These are phyloP conservation scores for Sporothrix schenckii DNA, from an alignment of 2,329 filamentous ascomycete species.

Conservation along the genomic window DNA sequence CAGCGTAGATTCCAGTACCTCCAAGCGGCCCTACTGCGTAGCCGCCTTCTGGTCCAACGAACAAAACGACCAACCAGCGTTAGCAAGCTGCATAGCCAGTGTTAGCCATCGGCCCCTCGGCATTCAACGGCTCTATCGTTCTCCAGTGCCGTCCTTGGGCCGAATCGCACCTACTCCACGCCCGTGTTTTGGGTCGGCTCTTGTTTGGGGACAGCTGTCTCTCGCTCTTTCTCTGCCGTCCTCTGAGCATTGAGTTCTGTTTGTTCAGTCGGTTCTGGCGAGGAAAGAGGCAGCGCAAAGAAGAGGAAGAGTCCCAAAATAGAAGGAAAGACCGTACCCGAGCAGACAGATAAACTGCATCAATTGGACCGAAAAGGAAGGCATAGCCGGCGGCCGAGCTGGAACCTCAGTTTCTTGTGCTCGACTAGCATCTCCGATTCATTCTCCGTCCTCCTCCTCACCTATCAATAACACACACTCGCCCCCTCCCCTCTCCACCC, in stretches of 20 bases:
- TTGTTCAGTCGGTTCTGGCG: background rate
- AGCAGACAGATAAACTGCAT: background rate
- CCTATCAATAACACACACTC: background rate
- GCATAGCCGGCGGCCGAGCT: slow-evolving; percentile 6
- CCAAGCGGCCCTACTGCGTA: background rate
- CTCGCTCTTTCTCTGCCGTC: background rate
- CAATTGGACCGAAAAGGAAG: background rate
- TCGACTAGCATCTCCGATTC: slow-evolving; percentile 19
- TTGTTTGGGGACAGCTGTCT: background rate
- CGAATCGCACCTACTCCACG: slow-evolving; percentile 21
- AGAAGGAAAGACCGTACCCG: background rate
- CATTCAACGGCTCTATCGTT: slow-evolving; percentile 30
- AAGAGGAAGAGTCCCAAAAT: background rate
- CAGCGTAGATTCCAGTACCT: slow-evolving; percentile 24
- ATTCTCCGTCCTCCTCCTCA: slow-evolving; percentile 5
- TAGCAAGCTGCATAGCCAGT: slow-evolving; percentile 21
- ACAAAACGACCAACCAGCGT: slow-evolving; percentile 9
- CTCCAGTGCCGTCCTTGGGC: background rate
- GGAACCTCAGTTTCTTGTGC: background rate
- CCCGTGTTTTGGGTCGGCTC: slow-evolving; percentile 17
- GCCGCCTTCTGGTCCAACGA: background rate
- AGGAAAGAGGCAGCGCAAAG: background rate
- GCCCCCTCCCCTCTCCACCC: slow-evolving; percentile 1
- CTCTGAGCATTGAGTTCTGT: background rate
- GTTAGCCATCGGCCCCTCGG: slow-evolving; percentile 30